Evolutionary conservation across 2,329 filamentous ascomycete genomes (phyloP), one percentile per base, ranked within the genome.

Genomic region (Alternaria sp.): DNA sequence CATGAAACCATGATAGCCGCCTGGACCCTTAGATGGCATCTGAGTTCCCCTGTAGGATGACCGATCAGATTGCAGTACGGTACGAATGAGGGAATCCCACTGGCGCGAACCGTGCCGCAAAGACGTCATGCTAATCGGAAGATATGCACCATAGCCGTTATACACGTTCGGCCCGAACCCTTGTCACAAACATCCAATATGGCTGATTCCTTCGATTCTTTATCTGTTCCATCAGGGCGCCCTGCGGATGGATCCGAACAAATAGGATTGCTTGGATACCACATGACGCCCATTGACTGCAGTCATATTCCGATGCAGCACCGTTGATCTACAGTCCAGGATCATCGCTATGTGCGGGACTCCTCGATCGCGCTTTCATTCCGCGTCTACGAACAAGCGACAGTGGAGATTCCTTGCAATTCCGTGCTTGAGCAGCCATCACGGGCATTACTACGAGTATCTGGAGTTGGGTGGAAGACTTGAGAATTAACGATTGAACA

Each of bases 1-100:
- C n/a, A 56, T 56, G 16, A 57, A 52, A 22, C 41, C 20, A 52
- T 47, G 32, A 51, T 34, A 30, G 24, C 36, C 44, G 26, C 30
- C 26, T 22, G 44, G 44, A 48, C 12, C 44, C 28, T 34, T 30
- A 22, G 28, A 34, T 22, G 44, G 44, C 28, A 48, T 48, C 28
- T 48, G 28, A 22, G 8, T 14, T 34, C 7, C 28, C 28, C 18
- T 6, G 28, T 34, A 52, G 24, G 38, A 52, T 28, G 36, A 42
- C 24, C 16, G 28, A 39, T 47, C 42, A 16, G 30, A 16, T 24
- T 42, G 47, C 20, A 28, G 20, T n/a, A 38, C 20, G 9, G 38
- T 32, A 44, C 39, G 26, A 43, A 46, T n/a, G 34, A 22, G 30
- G 41, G 20, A 54, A 36, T 32, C 52, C 52, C 32, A 22, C 41